Conservation (phyloP, 352 stramenopile genomes). For the Phytopythium montanum region DNA sequence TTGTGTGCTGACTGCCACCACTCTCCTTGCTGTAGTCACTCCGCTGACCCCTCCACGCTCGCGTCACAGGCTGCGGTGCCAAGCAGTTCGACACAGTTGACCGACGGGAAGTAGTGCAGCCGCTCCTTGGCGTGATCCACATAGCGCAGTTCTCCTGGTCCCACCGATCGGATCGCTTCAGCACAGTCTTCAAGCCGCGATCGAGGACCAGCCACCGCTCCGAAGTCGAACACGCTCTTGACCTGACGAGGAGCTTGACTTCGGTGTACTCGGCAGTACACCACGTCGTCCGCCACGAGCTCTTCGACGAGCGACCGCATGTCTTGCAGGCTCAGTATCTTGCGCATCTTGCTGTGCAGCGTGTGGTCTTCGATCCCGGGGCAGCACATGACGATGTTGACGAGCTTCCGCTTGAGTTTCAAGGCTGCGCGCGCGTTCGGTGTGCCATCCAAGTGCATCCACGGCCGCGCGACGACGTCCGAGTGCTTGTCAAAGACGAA, state of each 20-base stretch:
- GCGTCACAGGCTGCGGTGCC: constrained; percentile 53
- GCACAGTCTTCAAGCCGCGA: constrained; percentile 3
- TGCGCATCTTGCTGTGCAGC: constrained; percentile 71
- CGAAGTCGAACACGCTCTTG: constrained; percentile 29
- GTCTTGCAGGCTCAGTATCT: constrained; percentile 67
- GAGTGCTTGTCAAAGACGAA: constrained; percentile 68
- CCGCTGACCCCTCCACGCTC: constrained; percentile 23
- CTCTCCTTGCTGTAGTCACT: neutral
- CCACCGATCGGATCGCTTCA: constrained; percentile 19
- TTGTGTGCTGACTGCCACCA: neutral
- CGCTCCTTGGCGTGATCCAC: constrained; percentile 43
- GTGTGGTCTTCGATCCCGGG: constrained; percentile 59
- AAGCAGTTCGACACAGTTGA: constrained; percentile 78
- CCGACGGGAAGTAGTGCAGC: constrained; percentile 70
- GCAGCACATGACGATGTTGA: constrained; percentile 76
- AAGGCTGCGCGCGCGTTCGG: constrained; percentile 50
- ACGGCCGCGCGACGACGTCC: constrained; percentile 55
- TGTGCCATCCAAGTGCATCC: constrained; percentile 71
- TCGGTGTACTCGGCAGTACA: constrained; percentile 50
- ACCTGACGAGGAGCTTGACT: constrained; percentile 7
- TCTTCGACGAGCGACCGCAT: constrained; percentile 66
- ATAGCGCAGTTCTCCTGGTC: constrained; percentile 40
- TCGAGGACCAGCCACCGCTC: neutral
- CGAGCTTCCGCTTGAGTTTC: constrained; percentile 68
- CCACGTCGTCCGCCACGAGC: constrained; percentile 48